Percentiles rank a stretch among this genome's conserved stretches.
Conservation (phyloP, 352 stramenopile species). For the Pythium grandisporangium region DNA sequence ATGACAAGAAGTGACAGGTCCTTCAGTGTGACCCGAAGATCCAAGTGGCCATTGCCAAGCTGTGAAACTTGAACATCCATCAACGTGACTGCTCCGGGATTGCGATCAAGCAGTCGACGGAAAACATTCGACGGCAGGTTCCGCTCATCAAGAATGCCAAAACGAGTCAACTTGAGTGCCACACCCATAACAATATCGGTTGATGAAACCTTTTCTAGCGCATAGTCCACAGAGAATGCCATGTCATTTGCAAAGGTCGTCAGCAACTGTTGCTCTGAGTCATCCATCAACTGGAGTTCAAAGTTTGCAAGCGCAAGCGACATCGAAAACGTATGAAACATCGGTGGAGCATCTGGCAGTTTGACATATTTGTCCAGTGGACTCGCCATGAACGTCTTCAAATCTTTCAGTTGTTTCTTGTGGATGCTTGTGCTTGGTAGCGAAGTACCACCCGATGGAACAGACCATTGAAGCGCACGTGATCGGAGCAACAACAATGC, state of each 20-base stretch:
- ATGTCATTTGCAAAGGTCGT: slow-evolving; percentile 49
- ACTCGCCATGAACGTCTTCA: slow-evolving; percentile 59
- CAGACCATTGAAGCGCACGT: slow-evolving; percentile 43
- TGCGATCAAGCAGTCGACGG: slow-evolving; percentile 63
- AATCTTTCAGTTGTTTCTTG: slow-evolving; percentile 30
- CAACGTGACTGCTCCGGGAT: slow-evolving; percentile 47
- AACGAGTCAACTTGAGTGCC: slow-evolving; percentile 43
- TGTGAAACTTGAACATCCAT: slow-evolving; percentile 39
- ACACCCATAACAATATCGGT: slow-evolving; percentile 26
- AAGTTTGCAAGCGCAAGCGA: slow-evolving; percentile 38
- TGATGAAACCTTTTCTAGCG: slow-evolving; percentile 29
- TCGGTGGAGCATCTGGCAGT: slow-evolving; percentile 24
- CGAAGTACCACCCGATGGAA: slow-evolving; percentile 44
- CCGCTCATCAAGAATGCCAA: slow-evolving; percentile 65
- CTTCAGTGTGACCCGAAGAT: slow-evolving; percentile 39
- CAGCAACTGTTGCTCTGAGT: slow-evolving; percentile 36
- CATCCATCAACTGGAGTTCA: slow-evolving; percentile 37
- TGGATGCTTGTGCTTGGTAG: slow-evolving; percentile 36
- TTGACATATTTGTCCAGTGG: slow-evolving; percentile 54
- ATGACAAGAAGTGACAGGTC: slow-evolving; percentile 66
- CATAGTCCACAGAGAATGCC: slow-evolving; percentile 30
- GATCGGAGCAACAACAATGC: slow-evolving; percentile 54
- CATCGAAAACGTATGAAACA: slow-evolving; percentile 53
- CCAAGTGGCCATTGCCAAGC: slow-evolving; percentile 37
- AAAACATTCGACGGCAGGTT: slow-evolving; percentile 62